phyloP scores from a whole-genome alignment of 108 stramenopile genomes.

The Discostella stelligeroides region DNA sequence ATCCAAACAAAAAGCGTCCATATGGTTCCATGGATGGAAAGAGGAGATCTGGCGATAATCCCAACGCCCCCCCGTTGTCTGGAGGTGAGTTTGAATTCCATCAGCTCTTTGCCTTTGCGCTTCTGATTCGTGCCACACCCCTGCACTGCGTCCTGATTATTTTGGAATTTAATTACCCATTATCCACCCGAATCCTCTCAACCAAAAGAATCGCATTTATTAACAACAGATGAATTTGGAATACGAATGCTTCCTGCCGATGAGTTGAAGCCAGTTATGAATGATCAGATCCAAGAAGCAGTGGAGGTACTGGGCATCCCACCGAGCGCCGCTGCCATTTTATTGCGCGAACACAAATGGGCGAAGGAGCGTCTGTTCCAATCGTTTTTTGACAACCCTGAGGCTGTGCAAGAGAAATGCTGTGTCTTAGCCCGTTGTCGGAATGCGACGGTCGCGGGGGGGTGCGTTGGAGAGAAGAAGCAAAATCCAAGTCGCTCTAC shows the following conservation, averaged over 20 bases:
- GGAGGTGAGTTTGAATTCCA: constrained; percentile 25
- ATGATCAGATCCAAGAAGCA: constrained; percentile 68
- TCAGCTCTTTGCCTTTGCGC: neutral
- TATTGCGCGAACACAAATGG: constrained; percentile 92
- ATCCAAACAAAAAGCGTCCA: constrained; percentile 28
- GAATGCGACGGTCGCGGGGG: constrained; percentile 1
- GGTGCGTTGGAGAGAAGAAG: constrained; percentile 9
- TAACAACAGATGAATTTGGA: constrained; percentile 38
- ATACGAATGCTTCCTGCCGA: constrained; percentile 76
- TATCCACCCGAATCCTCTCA: neutral
- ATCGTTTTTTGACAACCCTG: constrained; percentile 72
- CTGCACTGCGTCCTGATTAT: neutral
- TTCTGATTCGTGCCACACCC: neutral
- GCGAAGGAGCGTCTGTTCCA: constrained; percentile 92
- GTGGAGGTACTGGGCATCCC: constrained; percentile 86
- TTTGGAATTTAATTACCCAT: constrained; percentile 1
- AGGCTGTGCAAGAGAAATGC: constrained; percentile 65
- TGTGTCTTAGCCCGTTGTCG: constrained; percentile 67
- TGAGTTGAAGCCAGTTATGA: constrained; percentile 76
- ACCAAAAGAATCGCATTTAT: neutral
- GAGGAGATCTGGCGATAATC: constrained; percentile 36
- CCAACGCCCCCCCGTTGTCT: constrained; percentile 44
- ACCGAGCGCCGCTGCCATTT: constrained; percentile 72
- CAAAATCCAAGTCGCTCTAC: constrained; percentile 13
- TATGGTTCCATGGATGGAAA: constrained; percentile 12